Evolutionary conservation across 345 rosid genomes (phyloP).

Genomic region (Erysimum cheiranthoides): DNA sequence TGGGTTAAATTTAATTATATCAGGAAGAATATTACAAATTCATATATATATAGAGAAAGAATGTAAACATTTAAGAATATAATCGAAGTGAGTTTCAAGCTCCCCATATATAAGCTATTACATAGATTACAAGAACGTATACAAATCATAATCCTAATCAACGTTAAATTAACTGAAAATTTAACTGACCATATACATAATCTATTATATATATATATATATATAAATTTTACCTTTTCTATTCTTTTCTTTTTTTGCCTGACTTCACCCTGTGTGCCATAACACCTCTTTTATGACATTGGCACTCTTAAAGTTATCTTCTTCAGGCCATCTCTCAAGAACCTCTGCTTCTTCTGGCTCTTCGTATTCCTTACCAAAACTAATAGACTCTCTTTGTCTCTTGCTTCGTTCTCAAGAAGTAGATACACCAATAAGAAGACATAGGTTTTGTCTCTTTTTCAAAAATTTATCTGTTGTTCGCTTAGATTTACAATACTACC

Average conservation of each 20-base stretch:
- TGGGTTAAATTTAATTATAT: not conserved
- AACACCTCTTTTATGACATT: conserved; percentile 36
- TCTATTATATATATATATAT: not conserved
- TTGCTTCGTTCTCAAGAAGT: conserved; percentile 32
- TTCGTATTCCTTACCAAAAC: conserved; percentile 37
- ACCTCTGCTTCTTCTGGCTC: conserved; percentile 32
- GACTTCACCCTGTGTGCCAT: conserved; percentile 53
- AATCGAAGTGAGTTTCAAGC: conserved; percentile 22
- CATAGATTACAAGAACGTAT: conserved; percentile 24
- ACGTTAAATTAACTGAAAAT: not conserved
- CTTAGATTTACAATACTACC: conserved; percentile 23
- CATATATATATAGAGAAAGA: conserved; percentile 29
- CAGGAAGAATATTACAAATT: not conserved
- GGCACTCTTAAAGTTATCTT: conserved; percentile 36
- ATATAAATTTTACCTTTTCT: conserved; percentile 32
- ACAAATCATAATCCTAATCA: conserved; percentile 22
- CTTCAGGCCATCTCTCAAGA: conserved; percentile 44
- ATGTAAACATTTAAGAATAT: conserved; percentile 32
- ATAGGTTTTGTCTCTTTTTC: conserved; percentile 28
- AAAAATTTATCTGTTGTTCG: not conserved
- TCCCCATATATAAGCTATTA: conserved; percentile 24
- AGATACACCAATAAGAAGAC: conserved; percentile 42
- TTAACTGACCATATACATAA: too few relatives aligned
- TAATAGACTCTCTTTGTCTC: conserved; percentile 25
- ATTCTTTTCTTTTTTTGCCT: conserved; percentile 33